These are phyloP conservation scores for Colletotrichum horii DNA, from an alignment of 2,329 filamentous ascomycete species.

Conservation along the genomic window DNA sequence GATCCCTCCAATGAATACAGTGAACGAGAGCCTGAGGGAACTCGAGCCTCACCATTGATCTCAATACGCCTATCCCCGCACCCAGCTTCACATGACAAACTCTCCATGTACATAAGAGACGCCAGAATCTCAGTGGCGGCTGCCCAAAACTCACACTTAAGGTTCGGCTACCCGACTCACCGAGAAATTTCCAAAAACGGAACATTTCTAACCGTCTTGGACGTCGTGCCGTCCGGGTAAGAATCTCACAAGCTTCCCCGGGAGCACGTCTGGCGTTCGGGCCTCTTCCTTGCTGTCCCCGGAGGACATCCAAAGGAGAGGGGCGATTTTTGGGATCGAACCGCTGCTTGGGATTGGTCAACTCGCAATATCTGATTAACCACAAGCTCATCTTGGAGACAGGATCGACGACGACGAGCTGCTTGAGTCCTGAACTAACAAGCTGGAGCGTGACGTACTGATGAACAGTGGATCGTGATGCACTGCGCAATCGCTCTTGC, in stretches of 20 bases:
- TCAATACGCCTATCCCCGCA: background rate
- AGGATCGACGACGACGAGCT: background rate
- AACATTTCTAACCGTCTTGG: background rate
- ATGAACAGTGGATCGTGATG: background rate
- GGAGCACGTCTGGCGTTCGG: background rate
- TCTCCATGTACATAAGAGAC: background rate
- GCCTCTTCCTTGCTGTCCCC: background rate
- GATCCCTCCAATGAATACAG: background rate
- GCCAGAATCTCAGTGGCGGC: background rate
- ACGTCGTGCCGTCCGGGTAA: background rate
- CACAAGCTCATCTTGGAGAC: background rate
- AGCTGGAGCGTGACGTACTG: background rate
- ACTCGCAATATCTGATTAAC: background rate
- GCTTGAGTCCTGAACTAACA: background rate
- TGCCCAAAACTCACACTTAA: background rate
- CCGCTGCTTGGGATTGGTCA: background rate
- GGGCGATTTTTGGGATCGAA: background rate
- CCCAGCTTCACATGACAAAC: conserved; percentile 16
- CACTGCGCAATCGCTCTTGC: background rate
- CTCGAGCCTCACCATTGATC: background rate
- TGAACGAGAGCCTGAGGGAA: background rate
- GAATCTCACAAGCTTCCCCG: background rate
- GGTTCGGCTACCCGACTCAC: background rate
- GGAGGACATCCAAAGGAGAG: background rate
- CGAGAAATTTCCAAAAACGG: background rate